phyloP scores from a whole-genome alignment of 169 alveolate species.

The Plasmodium sp. region DNA sequence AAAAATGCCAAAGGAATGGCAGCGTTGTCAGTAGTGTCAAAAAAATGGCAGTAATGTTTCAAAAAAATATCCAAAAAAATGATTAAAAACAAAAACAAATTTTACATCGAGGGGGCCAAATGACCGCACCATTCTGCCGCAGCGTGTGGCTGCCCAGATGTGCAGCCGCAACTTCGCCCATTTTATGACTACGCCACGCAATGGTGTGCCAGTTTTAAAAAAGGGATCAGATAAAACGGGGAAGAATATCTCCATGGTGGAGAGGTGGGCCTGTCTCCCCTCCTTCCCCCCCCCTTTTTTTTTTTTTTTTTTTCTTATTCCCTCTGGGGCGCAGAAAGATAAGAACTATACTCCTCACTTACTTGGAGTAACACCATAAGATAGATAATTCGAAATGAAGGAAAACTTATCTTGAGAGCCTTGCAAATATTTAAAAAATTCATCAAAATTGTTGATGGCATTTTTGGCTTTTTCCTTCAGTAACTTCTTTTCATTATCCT shows the following conservation, averaged over 20 bases:
- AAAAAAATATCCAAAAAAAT: too few species aligned
- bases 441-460: conserved; percentile 60
- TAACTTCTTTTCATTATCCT: conserved; percentile 63
- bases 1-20: not conserved
- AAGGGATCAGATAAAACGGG: not conserved
- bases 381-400: conserved; percentile 54
- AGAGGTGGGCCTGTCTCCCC: not conserved
- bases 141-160: not conserved
- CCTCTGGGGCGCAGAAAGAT: not conserved
- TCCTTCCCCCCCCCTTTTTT: not conserved
- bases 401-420: conserved; percentile 58
- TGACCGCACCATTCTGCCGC: not conserved
- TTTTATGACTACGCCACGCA: not conserved
- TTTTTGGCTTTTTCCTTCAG: conserved; percentile 64
- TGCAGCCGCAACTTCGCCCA: not conserved
- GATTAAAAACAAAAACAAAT: not conserved
- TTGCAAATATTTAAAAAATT: conserved; percentile 67
- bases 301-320: not conserved
- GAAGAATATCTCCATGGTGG: not conserved
- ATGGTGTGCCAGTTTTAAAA: not conserved
- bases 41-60: not conserved
- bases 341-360: not conserved
- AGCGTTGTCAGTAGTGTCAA: not conserved
- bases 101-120: not conserved
- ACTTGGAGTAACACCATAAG: conserved; percentile 40